Evolutionary conservation across 495 filamentous ascomycete genomes (phyloP).

Genomic region (Pyrenopolyporus hunteri): DNA sequence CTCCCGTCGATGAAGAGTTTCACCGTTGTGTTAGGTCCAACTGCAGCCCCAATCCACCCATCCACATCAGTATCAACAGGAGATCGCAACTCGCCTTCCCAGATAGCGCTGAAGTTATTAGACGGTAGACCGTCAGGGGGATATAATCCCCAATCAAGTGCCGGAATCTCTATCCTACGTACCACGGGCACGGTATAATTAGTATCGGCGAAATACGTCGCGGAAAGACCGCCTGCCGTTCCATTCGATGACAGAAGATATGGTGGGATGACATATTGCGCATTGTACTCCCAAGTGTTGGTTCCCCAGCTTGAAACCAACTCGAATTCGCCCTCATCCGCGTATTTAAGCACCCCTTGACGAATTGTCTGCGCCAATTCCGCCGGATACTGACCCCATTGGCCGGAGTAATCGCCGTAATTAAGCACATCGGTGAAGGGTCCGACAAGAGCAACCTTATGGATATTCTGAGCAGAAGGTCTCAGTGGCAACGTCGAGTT

Average conservation of each 20-base stretch:
- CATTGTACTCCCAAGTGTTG: conserved; percentile 52
- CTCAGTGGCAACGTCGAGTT: conserved; percentile 47
- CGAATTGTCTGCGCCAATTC: conserved; percentile 47
- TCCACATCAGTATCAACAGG: conserved; percentile 47
- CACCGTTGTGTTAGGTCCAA: conserved; percentile 48
- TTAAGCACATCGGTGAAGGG: conserved; percentile 53
- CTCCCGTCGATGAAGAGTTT: conserved; percentile 46
- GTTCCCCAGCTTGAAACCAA: conserved; percentile 51
- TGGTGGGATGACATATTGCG: conserved; percentile 49
- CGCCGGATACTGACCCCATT: conserved; percentile 50
- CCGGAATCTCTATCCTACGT: conserved; percentile 44
- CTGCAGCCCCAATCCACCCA: conserved; percentile 45
- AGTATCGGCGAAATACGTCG: conserved; percentile 50
- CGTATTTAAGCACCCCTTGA: conserved; percentile 46
- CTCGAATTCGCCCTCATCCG: conserved; percentile 32
- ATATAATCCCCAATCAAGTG: conserved; percentile 52
- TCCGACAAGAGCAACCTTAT: conserved; percentile 49
- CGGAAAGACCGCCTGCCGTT: conserved; percentile 42
- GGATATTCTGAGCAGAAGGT: conserved; percentile 35
- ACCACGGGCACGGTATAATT: conserved; percentile 43
- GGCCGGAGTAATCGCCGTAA: conserved; percentile 50
- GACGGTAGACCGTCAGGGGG: conserved; percentile 48
- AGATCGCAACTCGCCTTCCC: conserved; percentile 47
- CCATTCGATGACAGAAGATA: conserved; percentile 48
- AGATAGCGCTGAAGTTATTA: conserved; percentile 53